These are phyloP conservation scores for Pachysolen tannophilus DNA, from an alignment of 805 yeast species.

Conservation along the genomic window DNA sequence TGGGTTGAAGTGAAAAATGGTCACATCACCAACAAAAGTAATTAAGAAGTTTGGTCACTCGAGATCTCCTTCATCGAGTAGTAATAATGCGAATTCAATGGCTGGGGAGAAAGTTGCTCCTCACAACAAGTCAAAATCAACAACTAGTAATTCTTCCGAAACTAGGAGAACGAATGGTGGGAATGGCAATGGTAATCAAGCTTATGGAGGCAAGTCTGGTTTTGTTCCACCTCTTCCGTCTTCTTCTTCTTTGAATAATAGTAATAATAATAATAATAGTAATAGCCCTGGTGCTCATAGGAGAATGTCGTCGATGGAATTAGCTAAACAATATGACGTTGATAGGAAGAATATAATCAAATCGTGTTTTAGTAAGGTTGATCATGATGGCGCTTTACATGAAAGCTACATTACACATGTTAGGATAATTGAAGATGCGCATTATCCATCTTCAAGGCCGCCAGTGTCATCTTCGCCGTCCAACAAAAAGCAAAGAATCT, in stretches of 20 bases:
- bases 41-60: conserved; percentile 7
- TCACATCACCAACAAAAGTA: conserved; percentile 5
- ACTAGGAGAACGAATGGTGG: too few species aligned
- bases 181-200: too few species aligned
- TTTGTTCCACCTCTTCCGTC: too few species aligned
- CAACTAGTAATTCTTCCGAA: too few species aligned
- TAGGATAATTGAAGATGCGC: conserved; percentile 64
- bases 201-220: too few species aligned
- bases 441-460: conserved; percentile 61
- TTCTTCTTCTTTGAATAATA: too few species aligned
- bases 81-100: background rate
- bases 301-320: conserved; percentile 18
- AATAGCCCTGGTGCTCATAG: too few species aligned
- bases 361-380: conserved; percentile 41
- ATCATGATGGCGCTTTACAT: conserved; percentile 30
- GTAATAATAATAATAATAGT: too few species aligned
- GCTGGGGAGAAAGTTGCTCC: too few species aligned
- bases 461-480: conserved; percentile 40
- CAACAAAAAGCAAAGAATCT: conserved; percentile 53
- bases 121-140: too few species aligned
- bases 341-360: conserved; percentile 42
- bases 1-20: conserved; percentile 1
- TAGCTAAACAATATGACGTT: conserved; percentile 51
- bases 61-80: conserved; percentile 5
- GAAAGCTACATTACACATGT: conserved; percentile 73